Evolutionary conservation across 768 basidiomycete species (phyloP), one percentile per base, ranked within the genome.

Genomic region (Cyathus striatus): DNA sequence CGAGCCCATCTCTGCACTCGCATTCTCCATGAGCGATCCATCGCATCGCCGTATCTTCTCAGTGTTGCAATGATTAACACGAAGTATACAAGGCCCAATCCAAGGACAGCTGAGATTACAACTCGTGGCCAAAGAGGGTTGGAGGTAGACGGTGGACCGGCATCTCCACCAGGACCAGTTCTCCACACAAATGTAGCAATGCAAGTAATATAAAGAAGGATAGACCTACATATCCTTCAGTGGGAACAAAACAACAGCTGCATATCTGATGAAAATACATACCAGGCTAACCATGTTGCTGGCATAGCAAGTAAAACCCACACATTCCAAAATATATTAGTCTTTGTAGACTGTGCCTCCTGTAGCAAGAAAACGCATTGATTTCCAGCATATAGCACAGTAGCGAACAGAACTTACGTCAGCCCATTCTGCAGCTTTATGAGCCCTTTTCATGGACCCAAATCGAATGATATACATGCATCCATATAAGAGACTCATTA

Each of bases 181-280:
- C 79, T 69, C 84, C 83, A 86, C 40, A 85, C 70, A 48, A 74
- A 83, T 1, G 76, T 68, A 52, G 83, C 68, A 43, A 82, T 78
- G 27, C 76, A 68, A 6, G 63, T 49, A 47, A 78, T 53, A 56
- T 80, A 83, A 36, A 73, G 59, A 27, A 81, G 68, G 59, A 83
- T 75, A 1, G 83, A 81, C 76, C 75, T 75, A 25, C 20, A 49
- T 53, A 79, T n/a, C n/a, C n/a, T n/a, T n/a, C n/a, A n/a, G n/a
- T n/a, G n/a, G n/a, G 41, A 54, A 56, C 12, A 76, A 55, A 34
- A 76, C 71, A 40, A 76, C 52, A 4, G 17, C 43, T 38, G 78
- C 65, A 43, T 76, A 73, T 13, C 47, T 53, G 78, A 81, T 23
- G 13, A 32, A n/a, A 42, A 27, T 14, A 38, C 52, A 20, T 42